phyloP scores from a whole-genome alignment of 768 basidiomycete species.

The Suillus subaureus region DNA sequence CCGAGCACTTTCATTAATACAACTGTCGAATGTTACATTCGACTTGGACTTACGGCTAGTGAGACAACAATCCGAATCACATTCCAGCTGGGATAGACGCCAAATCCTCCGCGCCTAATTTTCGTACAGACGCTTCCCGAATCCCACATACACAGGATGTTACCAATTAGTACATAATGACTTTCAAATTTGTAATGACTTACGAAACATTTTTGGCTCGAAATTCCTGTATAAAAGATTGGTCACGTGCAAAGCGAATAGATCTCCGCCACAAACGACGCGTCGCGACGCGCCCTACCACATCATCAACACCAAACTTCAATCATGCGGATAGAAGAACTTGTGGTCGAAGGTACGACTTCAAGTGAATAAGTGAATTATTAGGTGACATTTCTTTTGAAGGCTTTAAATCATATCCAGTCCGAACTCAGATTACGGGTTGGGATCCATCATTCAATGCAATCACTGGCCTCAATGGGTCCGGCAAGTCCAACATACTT shows the following conservation, averaged over 20 bases:
- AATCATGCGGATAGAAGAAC: conserved; percentile 90
- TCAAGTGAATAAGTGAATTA: not conserved
- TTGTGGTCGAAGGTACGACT: conserved; percentile 82
- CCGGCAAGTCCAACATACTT: conserved; percentile 98
- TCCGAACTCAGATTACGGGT: conserved; percentile 91
- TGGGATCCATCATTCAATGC: conserved; percentile 99
- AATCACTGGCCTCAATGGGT: conserved; percentile 94
- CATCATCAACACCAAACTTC: conserved; percentile 4
- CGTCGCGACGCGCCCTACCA: conserved; percentile 34
- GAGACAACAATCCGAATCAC: not conserved
- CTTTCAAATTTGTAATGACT: not conserved
- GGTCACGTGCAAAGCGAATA: conserved; percentile 22
- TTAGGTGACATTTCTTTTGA: conserved; percentile 8
- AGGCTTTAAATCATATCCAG: conserved; percentile 99
- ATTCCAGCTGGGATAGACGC: not conserved
- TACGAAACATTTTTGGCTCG: not conserved
- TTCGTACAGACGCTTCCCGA: not conserved
- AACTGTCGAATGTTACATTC: not conserved
- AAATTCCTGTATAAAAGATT: not conserved
- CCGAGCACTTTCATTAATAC: not conserved
- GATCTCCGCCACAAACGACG: conserved; percentile 30
- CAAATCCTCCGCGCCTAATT: not conserved
- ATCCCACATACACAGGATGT: not conserved
- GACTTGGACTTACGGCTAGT: not conserved
- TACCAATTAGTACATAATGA: not conserved